phyloP scores from a whole-genome alignment of 305 asterid genomes.

The Fraxinus xanthoxyloides region DNA sequence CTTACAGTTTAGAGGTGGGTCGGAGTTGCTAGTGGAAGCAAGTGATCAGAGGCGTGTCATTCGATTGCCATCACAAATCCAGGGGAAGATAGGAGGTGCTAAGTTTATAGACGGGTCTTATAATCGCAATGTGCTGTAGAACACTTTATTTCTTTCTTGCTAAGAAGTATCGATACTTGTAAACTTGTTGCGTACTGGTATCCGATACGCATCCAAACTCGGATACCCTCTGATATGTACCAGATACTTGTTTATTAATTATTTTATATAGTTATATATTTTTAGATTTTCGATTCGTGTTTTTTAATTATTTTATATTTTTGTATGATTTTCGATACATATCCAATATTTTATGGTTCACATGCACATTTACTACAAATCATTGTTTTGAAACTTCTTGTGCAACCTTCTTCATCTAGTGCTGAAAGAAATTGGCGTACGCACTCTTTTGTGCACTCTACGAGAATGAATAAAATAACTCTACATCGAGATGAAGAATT shows the following conservation, averaged over 20 bases:
- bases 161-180: neutral
- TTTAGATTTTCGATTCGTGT: too few species aligned
- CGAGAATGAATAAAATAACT: neutral
- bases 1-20: slow-evolving; percentile 86
- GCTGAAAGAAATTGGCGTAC: neutral
- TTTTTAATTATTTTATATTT: too few species aligned
- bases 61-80: slow-evolving; percentile 70
- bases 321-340: neutral
- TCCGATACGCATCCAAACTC: too few species aligned
- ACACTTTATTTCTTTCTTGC: neutral
- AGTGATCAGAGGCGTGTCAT: slow-evolving; percentile 90
- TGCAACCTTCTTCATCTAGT: neutral
- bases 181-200: neutral
- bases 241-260: too few species aligned
- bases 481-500: neutral
- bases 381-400: neutral
- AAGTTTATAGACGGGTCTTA: slow-evolving; percentile 66
- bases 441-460: neutral
- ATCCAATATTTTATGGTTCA: neutral
- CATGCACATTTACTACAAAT: neutral
- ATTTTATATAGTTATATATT: too few species aligned
- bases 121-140: slow-evolving; percentile 57
- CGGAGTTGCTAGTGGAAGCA: slow-evolving; percentile 86
- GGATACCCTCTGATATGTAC: too few species aligned
- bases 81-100: slow-evolving; percentile 91